These are phyloP conservation scores for Cystofilobasidium bisporidii DNA, from an alignment of 768 basidiomycete genomes.

Conservation along the genomic window DNA sequence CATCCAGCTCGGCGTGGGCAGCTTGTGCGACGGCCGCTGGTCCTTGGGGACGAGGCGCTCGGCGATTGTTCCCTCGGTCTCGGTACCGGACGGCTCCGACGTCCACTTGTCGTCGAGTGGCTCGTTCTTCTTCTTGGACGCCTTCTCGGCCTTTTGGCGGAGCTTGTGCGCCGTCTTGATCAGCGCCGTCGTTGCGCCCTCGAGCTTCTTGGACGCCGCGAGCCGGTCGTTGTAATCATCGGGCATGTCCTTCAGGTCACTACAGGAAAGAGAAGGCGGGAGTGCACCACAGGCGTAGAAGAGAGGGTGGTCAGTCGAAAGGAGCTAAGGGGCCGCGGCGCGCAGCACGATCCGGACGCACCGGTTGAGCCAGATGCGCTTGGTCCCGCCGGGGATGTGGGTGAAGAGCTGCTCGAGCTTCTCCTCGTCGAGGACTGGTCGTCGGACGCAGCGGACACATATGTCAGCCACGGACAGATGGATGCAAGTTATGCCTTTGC, in stretches of 20 bases:
- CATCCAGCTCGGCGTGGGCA: slow-evolving; percentile 47
- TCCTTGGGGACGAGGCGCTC: slow-evolving; percentile 58
- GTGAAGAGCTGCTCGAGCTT: slow-evolving; percentile 61
- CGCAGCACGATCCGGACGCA: too few relatives aligned
- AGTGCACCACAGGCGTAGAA: background rate
- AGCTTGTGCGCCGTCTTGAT: slow-evolving; percentile 66
- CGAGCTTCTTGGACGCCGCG: slow-evolving; percentile 65
- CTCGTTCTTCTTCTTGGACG: slow-evolving; percentile 36
- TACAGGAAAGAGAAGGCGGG: slow-evolving; percentile 34
- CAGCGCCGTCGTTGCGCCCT: slow-evolving; percentile 70
- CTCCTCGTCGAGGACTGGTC: slow-evolving; percentile 52
- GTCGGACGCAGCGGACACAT: background rate
- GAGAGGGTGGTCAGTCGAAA: too few relatives aligned
- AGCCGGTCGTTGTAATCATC: slow-evolving; percentile 67
- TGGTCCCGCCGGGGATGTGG: slow-evolving; percentile 81
- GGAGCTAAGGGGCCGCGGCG: too few relatives aligned
- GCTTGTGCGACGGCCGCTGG: slow-evolving; percentile 69
- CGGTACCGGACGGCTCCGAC: slow-evolving; percentile 29
- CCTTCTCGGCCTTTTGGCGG: slow-evolving; percentile 46
- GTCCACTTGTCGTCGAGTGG: slow-evolving; percentile 30
- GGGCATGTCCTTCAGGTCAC: slow-evolving; percentile 78
- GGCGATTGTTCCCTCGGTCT: slow-evolving; percentile 40
- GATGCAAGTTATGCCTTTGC: too few relatives aligned
- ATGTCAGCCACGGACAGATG: background rate
- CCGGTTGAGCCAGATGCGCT: slow-evolving; percentile 86